phyloP scores from a whole-genome alignment of 2,329 filamentous ascomycete genomes.

The Clarireedia monteithiana region DNA sequence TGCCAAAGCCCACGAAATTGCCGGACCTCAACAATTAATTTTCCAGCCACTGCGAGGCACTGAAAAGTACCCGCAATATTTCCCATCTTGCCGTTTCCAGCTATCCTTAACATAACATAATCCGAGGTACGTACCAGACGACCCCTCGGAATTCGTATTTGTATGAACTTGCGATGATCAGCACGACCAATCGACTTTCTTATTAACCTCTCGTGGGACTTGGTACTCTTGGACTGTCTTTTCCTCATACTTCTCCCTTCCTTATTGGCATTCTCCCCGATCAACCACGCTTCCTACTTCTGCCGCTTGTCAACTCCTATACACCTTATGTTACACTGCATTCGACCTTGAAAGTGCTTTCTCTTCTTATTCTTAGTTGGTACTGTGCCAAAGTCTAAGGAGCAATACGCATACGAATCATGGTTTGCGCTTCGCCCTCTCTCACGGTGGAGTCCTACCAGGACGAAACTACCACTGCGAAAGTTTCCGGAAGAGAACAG shows the following conservation, averaged over 20 bases:
- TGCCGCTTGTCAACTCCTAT: no score
- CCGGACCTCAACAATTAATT: conserved; percentile 5
- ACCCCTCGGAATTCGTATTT: no score
- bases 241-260: no score
- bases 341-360: background rate
- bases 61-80: no score
- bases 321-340: background rate
- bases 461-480: conserved; percentile 15
- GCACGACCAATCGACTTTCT: background rate
- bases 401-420: conserved; percentile 11
- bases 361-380: background rate
- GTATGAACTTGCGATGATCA: background rate
- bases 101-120: background rate
- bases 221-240: background rate
- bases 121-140: background rate
- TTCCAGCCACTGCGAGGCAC: no score
- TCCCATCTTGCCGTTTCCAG: no score
- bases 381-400: background rate
- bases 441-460: conserved; percentile 29
- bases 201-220: conserved; percentile 2
- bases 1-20: conserved; percentile 3
- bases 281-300: no score
- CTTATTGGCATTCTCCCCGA: no score
- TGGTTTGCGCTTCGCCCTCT: conserved; percentile 27
- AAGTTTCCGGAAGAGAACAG: conserved; percentile 16